Evolutionary conservation across 306 rosid species (phyloP).

Genomic region (Dalbergia cultrata): DNA sequence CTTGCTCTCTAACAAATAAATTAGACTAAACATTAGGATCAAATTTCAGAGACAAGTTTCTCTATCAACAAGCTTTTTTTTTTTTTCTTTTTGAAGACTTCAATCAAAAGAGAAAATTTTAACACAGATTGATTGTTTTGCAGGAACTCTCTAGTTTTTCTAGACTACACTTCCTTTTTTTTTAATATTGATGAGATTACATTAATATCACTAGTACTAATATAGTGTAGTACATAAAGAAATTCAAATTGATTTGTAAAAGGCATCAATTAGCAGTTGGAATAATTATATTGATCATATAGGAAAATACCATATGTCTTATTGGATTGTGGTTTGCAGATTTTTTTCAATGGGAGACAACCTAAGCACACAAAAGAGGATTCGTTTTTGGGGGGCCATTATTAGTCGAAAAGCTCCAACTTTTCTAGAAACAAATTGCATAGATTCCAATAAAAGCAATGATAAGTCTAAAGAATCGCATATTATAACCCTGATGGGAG

Average conservation of each 20-base stretch:
- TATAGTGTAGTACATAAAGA: not conserved
- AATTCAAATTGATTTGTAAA: not conserved
- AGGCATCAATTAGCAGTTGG: not conserved
- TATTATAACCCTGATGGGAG: slow-evolving; percentile 13
- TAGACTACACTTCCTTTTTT: no score
- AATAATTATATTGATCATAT: not conserved
- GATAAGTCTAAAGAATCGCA: slow-evolving; percentile 25
- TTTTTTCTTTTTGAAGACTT: no score
- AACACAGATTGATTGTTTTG: no score
- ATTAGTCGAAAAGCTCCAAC: not conserved
- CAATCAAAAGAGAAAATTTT: no score
- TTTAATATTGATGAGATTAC: no score
- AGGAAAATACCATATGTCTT: not conserved
- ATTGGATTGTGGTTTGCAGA: not conserved
- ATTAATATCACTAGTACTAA: not conserved
- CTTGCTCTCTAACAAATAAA: no score
- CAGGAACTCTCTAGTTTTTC: no score
- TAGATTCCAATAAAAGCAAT: slow-evolving; percentile 31
- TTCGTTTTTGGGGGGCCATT: not conserved
- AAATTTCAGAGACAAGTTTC: no score
- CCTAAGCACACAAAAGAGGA: slow-evolving; percentile 20
- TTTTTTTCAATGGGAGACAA: not conserved
- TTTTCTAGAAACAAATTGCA: slow-evolving; percentile 30
- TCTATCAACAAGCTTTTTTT: no score
- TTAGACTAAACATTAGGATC: no score